Conservation (phyloP, 306 rosid species). For the Inga leiocalycina region DNA sequence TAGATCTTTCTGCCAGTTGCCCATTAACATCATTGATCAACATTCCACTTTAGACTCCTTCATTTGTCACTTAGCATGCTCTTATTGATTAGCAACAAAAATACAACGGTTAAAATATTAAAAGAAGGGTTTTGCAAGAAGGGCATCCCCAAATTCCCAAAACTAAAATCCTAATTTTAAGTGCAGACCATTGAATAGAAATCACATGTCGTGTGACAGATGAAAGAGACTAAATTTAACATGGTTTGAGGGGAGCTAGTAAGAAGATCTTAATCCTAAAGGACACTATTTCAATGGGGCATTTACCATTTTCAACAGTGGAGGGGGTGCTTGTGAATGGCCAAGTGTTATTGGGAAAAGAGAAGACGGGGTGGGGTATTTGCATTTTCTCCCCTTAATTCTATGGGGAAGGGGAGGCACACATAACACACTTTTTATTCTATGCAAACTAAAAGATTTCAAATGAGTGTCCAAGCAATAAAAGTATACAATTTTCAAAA, state of each 20-base stretch:
- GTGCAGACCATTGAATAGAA: background rate
- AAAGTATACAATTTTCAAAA: background rate
- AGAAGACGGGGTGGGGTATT: background rate
- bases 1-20: background rate
- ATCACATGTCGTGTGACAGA: background rate
- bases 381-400: background rate
- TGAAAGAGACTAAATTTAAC: background rate
- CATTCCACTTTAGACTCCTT: background rate
- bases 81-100: background rate
- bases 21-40: background rate
- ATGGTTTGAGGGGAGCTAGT: background rate
- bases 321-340: background rate
- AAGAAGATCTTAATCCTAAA: background rate
- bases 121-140: background rate
- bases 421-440: background rate
- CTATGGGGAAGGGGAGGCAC: background rate
- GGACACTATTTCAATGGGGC: background rate
- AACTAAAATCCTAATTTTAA: background rate
- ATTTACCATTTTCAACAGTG: background rate
- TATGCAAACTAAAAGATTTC: background rate
- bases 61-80: background rate
- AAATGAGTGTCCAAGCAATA: background rate
- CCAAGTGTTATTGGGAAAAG: background rate
- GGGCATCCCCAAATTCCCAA: background rate
- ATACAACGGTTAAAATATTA: background rate